Evolutionary conservation across 139 green algal genomes (phyloP), one percentile per base, ranked within the genome.

Genomic region (Monoraphidium neglectum): DNA sequence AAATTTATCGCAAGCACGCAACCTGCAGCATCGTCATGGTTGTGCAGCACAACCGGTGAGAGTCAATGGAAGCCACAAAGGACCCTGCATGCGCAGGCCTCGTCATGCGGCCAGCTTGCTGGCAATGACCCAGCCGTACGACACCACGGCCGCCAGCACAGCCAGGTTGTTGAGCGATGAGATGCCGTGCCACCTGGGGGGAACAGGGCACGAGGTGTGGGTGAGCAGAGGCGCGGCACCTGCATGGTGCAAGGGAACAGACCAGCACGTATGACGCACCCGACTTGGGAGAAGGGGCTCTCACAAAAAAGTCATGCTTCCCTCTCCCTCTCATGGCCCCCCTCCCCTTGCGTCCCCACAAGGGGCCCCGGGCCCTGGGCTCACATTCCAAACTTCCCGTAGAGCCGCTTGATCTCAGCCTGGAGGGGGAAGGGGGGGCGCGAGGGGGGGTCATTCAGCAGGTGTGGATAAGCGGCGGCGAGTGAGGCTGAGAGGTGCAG

Each of bases 341-440:
- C 59, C 10, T 23, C 8, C 30, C 16, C 33, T 49, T 33, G 32
- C 62, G 24, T 4, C 21, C 24, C 24, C 4, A 16, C 12, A 10
- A 61, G 54, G 12, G 54, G 4, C 10, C 61, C 21, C 8, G 12
- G n/a, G 32, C 33, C 33, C 35, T 51, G n/a, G n/a, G n/a, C 36
- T 53, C 73, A 79, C 73, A 73, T 79, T 63, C 73, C 73, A 79
- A 79, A 79, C 73, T 79, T 47, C 47, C 73, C 73, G 63, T 79
- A 79, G 46, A 79, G 35, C 30, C 62, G 23, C 73, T 79, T 79
- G 73, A 79, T 79, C 30, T 51, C 62, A n/a, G n/a, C n/a, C n/a
- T n/a, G n/a, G n/a, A n/a, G n/a, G n/a, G n/a, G n/a, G n/a, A n/a
- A n/a, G n/a, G n/a, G n/a, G n/a, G n/a, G n/a, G n/a, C n/a, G n/a